Conservation (phyloP, 2,329 filamentous ascomycete species). For the Pseudocercospora ulei region DNA sequence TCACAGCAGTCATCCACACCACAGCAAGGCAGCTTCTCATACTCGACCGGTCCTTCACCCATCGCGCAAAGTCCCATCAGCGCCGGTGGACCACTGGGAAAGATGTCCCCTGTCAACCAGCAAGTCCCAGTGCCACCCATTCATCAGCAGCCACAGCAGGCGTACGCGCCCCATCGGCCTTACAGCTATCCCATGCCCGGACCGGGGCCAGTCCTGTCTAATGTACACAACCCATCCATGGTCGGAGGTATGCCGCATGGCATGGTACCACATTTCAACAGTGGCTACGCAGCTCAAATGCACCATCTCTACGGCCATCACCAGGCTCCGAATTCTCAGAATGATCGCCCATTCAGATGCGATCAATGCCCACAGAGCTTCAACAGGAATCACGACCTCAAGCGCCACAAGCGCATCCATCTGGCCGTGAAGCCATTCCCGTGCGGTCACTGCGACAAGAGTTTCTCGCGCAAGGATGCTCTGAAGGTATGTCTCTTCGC, state of each 20-base stretch:
- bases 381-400: conserved; percentile 91
- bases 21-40: conserved; percentile 43
- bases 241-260: conserved; percentile 46
- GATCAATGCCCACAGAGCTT: conserved; percentile 88
- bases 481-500: conserved; percentile 70
- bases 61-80: conserved; percentile 45
- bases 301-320: conserved; percentile 54
- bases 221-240: conserved; percentile 60
- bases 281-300: conserved; percentile 53
- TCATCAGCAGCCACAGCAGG: conserved; percentile 37
- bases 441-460: conserved; percentile 85
- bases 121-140: conserved; percentile 40
- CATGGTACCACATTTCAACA: conserved; percentile 52
- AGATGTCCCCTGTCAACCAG: conserved; percentile 46
- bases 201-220: conserved; percentile 63
- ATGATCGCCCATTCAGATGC: conserved; percentile 88
- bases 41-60: conserved; percentile 42
- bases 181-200: conserved; percentile 54
- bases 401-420: conserved; percentile 91
- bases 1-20: conserved; percentile 47
- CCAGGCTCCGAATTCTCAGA: conserved; percentile 44
- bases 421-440: conserved; percentile 92
- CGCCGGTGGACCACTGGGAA: conserved; percentile 39
- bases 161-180: conserved; percentile 42
- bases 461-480: conserved; percentile 91